Base-by-base conservation (phyloP, 1,284 basidiomycete genomes). In the Ustilago nuda region DNA sequence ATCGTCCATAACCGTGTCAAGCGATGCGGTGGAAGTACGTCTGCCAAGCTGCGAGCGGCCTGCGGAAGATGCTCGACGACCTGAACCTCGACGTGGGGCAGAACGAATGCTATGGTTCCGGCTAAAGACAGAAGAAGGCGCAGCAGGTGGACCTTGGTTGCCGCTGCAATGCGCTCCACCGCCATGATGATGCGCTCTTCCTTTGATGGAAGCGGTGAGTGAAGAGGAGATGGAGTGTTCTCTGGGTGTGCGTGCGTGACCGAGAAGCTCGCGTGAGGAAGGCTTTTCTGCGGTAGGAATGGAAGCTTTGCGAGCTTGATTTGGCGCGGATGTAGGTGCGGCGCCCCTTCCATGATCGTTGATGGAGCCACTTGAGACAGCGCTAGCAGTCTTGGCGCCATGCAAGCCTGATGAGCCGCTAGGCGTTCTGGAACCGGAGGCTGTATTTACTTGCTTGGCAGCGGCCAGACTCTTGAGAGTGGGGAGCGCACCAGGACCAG, bases 321-420 rank as follows among this genome's bases (percentile, higher is more conserved):
- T 46, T 5, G 69, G 56, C 12, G 57, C 53, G 6, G 69, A 53
- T 12, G 57, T 43, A 15, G 56, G 36, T n/a, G 65, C 59, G 11
- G 59, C 72, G 3, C 79, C 79, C 35, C 79, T 57, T 7, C 79
- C 80, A 50, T 80, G 80, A 52, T 81, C 80, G 32, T 78, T 80
- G 52, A 66, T 62, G 19, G 67, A 62, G 13, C 70, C 76, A 51
- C 76, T 72, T 5, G 78, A 70, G 9, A 73, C 63, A 19, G 78
- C 78, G 33, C 75, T 78, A 19, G 62, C 67, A 15, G 65, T 62
- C 48, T 67, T 63, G 23, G 37, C 54, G 19, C 45, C 52, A 37
- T 59, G 58, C 45, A 53, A 55, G 4, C 65, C 51, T 19, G 61
- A 43, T 9, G 36, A 54, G 5, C 43, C 56, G 17, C 58, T 50